Base-by-base conservation (phyloP, 1,139 yeast species). In the Magnusiomyces magnusii region DNA sequence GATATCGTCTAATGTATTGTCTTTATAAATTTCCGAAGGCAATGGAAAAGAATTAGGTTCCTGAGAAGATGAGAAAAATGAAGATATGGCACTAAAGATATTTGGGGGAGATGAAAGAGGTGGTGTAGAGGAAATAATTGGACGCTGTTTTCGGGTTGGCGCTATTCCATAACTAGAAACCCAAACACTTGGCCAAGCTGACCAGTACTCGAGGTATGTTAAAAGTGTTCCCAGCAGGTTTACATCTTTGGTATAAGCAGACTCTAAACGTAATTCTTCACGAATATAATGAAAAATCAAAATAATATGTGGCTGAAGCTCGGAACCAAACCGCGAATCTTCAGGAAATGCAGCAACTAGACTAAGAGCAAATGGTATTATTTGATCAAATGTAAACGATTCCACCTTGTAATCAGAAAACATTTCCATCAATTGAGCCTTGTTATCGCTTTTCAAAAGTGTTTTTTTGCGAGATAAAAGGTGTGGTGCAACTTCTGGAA, bases 101-200 rank as follows among this genome's bases (percentile, higher is more conserved):
- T 64, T 65, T 17, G 69, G 68, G 15, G 67, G 71, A 27, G 59
- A 64, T n/a, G 59, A 62, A 31, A 60, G 56, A 9, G 67, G 69
- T 19, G 57, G 60, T 52, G 60, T 62, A 17, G 55, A 51, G 36
- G 56, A 56, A 36, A 47, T 53, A 57, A 56, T 52, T 56, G 42
- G 27, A 19, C 15, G 21, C n/a, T 42, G 51, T 13, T n/a, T 31
- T 9, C 27, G 19, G 24, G 27, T 19, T 2, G 42, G 51, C 10
- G 7, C 19, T 19, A 53, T 55, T 47, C 64, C 75, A 67, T 89
- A 88, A 67, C 84, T 85, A 1, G 71, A 69, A 21, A 73, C 69
- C 97, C 97, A 91, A 10, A 9, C 27, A 0, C 69, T 61, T 2
- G 85, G 81, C 97, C 97, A 90, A 1, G 87, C 85, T 81, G 86